Percentiles rank a stretch among this genome's conserved stretches.
Evolutionary conservation across 306 rosid genomes (phyloP).

Genomic region (Rosa rugosa): DNA sequence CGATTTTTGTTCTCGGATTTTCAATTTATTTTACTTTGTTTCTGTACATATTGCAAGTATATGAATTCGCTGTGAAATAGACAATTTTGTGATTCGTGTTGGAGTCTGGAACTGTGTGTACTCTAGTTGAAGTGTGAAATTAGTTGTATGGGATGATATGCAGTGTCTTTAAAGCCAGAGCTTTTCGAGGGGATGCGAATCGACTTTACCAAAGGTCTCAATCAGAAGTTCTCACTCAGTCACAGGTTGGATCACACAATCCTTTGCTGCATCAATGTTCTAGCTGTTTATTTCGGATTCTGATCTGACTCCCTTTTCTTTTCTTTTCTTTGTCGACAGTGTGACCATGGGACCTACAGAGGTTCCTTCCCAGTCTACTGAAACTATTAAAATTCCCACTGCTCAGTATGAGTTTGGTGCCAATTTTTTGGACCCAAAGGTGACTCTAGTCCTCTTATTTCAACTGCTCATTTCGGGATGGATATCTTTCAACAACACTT

Average conservation of each 20-base stretch:
- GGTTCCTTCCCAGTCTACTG: conserved; percentile 86
- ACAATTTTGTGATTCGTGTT: neutral
- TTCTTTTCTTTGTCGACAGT: conserved; percentile 30
- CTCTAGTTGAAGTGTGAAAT: neutral
- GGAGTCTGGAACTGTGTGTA: neutral
- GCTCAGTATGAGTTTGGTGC: conserved; percentile 96
- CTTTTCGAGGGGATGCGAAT: conserved; percentile 92
- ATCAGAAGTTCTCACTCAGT: conserved; percentile 86
- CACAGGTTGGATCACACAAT: conserved; percentile 59
- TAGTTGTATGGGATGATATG: neutral
- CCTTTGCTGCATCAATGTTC: neutral
- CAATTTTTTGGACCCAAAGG: conserved; percentile 91
- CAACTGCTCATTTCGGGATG: neutral
- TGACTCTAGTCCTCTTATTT: conserved; percentile 9
- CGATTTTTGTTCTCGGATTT: neutral
- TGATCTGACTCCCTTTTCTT: neutral
- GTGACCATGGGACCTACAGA: conserved; percentile 90
- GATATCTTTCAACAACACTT: neutral
- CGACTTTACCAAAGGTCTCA: conserved; percentile 90
- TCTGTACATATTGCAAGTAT: neutral
- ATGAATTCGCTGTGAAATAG: neutral
- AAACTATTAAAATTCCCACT: conserved; percentile 81
- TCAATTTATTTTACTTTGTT: neutral
- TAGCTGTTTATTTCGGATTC: neutral
- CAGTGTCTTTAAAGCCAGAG: conserved; percentile 99